Base-by-base conservation (phyloP, 2,329 filamentous ascomycete species). In the Lasiodiplodia sp. region DNA sequence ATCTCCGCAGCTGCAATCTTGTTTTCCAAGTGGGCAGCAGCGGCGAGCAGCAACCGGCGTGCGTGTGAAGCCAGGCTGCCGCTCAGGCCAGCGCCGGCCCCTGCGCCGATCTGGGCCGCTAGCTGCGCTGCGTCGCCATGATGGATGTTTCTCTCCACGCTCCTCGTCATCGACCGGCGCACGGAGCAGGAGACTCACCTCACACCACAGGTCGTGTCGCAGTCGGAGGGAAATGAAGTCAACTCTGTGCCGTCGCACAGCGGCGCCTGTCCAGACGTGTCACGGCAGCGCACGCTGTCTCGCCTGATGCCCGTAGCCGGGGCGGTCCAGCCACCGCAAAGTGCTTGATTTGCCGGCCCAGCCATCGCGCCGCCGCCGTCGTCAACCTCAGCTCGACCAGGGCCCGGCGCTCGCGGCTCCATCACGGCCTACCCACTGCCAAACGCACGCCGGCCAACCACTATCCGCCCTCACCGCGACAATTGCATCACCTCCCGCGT, bases 61-160 rank as follows among this genome's bases (percentile, higher is more conserved):
- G 64, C 52, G 63, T 23, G 64, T 38, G 64, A 51, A 52, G 60
- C 37, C 60, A 64, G 60, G 64, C 64, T 66, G 34, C 23, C 52
- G 52, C 40, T 49, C 52, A 57, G 44, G 53, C 51, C 53, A 56
- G 28, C 51, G 16, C 37, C 52, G 38, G 38, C 53, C 65, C 65
- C 65, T 67, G 65, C 65, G 65, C 65, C 53, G 65, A 67, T 67
- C 65, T 51, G 57, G 57, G 57, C 57, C 38, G 57, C 57, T 60
- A 60, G 63, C 57, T 60, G 53, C 55, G 21, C 25, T 40, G 40
- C 58, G 40, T 28, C 44, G 40, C n/a, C 53, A 23, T 28, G 21
- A 53, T 56, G 23, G 21, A 23, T 25, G 51, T 28, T 47, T 53
- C 51, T 53, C 25, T 53, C 51, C 51, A 53, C 23, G 28, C 28